Evolutionary conservation across 1,284 basidiomycete species (phyloP).

Genomic region (Ganoderma lingzhi): DNA sequence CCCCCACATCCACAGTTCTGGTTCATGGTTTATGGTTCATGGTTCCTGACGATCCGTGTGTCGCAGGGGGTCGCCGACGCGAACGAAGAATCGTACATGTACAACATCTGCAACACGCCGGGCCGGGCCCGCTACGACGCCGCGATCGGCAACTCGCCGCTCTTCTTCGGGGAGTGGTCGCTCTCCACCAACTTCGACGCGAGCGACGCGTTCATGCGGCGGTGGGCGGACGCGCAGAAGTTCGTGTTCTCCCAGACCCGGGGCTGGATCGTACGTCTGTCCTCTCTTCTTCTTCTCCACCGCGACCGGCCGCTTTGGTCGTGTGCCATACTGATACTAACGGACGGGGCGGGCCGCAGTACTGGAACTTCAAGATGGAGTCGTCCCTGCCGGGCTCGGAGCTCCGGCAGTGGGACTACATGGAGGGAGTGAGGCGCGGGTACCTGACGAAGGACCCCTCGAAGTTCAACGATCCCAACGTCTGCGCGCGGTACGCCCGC

Average conservation of each 20-base stretch:
- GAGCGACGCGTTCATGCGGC: neutral
- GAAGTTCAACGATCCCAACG: constrained; percentile 59
- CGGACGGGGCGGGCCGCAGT: neutral
- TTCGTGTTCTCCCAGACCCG: neutral
- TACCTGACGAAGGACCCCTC: constrained; percentile 72
- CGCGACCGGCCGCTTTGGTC: too few species aligned
- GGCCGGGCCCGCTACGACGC: constrained; percentile 56
- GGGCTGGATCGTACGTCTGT: neutral
- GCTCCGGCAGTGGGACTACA: constrained; percentile 74
- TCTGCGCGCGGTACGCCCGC: constrained; percentile 62
- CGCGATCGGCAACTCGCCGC: neutral
- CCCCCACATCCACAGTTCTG: too few species aligned
- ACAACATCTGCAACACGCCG: constrained; percentile 73
- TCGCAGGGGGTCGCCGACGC: neutral
- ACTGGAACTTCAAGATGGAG: constrained; percentile 78
- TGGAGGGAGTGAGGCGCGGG: constrained; percentile 63
- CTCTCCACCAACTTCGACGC: neutral
- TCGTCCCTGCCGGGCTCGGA: constrained; percentile 51
- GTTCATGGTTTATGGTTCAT: too few species aligned
- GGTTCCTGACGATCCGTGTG: neutral
- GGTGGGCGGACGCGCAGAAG: neutral
- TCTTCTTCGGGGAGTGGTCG: neutral
- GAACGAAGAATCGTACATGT: constrained; percentile 65
- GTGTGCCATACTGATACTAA: too few species aligned
- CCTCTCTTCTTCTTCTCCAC: neutral